phyloP scores from a whole-genome alignment of 768 basidiomycete genomes.

The Boletus reticuloceps region DNA sequence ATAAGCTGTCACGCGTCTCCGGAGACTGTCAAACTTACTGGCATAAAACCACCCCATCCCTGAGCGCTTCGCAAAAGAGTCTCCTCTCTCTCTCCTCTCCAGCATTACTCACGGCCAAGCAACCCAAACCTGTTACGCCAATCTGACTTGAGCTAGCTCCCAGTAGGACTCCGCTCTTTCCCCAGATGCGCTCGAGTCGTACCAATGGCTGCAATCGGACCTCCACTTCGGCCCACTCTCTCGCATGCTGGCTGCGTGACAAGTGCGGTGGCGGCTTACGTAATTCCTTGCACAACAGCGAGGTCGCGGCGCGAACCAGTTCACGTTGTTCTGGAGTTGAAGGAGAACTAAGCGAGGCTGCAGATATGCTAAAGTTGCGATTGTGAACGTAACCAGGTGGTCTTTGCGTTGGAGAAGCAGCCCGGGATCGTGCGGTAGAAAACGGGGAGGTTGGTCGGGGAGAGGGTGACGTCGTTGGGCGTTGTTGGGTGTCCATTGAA shows the following conservation, averaged over 20 bases:
- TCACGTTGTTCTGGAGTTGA: constrained; percentile 63
- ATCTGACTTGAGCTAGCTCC: constrained; percentile 45
- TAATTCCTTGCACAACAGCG: constrained; percentile 65
- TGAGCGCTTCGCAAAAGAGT: constrained; percentile 69
- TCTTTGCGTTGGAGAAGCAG: constrained; percentile 46
- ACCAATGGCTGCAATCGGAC: constrained; percentile 55
- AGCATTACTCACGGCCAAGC: constrained; percentile 41
- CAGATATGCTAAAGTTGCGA: constrained; percentile 58
- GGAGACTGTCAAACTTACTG: constrained; percentile 56
- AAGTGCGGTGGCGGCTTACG: constrained; percentile 57
- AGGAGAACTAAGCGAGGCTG: constrained; percentile 48
- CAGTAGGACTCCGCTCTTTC: constrained; percentile 49
- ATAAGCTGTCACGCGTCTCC: constrained; percentile 3
- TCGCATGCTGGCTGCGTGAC: constrained; percentile 46
- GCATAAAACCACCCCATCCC: constrained; percentile 87
- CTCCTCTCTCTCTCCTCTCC: constrained; percentile 77
- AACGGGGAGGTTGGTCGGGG: constrained; percentile 44
- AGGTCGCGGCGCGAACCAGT: constrained; percentile 61
- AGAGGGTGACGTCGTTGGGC: constrained; percentile 26
- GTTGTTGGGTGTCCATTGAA: constrained; percentile 26
- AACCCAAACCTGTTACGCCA: constrained; percentile 26
- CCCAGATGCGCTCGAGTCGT: constrained; percentile 76
- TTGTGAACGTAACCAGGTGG: constrained; percentile 45
- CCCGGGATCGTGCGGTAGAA: constrained; percentile 42
- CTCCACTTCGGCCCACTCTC: constrained; percentile 78